Base-by-base conservation (phyloP, 2,329 filamentous ascomycete genomes). In the Raffaelea deltoideospora region DNA sequence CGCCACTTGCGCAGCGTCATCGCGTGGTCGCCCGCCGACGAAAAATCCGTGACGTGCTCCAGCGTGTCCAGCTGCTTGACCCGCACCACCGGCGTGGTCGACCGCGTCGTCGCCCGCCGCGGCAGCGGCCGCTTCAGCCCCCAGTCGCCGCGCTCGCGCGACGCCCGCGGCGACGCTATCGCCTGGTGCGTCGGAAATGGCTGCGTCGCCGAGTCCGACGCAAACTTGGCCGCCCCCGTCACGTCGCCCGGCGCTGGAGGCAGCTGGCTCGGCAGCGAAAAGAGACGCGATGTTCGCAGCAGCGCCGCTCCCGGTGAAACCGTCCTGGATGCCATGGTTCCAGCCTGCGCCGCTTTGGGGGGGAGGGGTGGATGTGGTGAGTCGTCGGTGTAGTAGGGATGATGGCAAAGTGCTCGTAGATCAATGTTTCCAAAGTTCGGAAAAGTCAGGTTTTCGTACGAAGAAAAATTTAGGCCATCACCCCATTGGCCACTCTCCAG, bases 21-120 rank as follows among this genome's bases (percentile, higher is more conserved):
- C 35, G 77, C 72, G 57, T 93, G 84, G 55, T 94, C 84, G 39
- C 78, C 72, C 0, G 86, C 81, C 27, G 82, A 86, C 44, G 75
- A 68, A 57, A 86, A 96, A 51, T 95, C 86, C 51, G 87, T 94
- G 47, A 95, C 69, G 54, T 86, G 80, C 58, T 95, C 86, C 47
- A 76, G 71, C 3, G 84, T 82, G 61, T 96, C 88, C 45, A 93
- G 69, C 41, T 79, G 70, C 49, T 75, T 76, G 47, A 96, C 61
- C 45, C 83, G 74, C 37, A 94, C 70, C 34, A 82, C 65, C 10
- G 86, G 82, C n/a, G 76, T 77, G 7, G 77, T 74, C 7, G 75
- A 76, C 37, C 73, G 72, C 17, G 75, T 72, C 5, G 84, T 87
- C 3, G 79, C 76, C 53, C 79, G 79, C 9, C 79, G 60, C 2